These are phyloP conservation scores for Penicillium hordei DNA, from an alignment of 2,329 filamentous ascomycete genomes.

Conservation along the genomic window DNA sequence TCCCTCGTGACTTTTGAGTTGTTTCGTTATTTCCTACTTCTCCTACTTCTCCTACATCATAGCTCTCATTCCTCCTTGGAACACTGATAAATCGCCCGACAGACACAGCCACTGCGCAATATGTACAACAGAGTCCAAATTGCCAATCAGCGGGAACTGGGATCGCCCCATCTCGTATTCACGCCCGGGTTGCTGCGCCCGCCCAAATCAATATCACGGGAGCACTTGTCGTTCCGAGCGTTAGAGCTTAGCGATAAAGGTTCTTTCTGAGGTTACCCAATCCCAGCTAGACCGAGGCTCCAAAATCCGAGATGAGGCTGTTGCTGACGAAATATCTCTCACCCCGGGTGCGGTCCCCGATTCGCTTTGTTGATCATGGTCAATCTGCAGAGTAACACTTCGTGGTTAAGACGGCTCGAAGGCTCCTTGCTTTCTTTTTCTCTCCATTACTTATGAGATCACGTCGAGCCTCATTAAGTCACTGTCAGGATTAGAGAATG, in stretches of 20 bases:
- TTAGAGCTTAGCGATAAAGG: neutral
- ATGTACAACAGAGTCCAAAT: neutral
- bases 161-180: slow-evolving; percentile 19
- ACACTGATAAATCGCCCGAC: neutral
- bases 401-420: neutral
- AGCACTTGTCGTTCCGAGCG: slow-evolving; percentile 4
- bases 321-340: slow-evolving; percentile 17
- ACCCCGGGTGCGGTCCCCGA: neutral
- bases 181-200: slow-evolving; percentile 12
- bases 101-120: slow-evolving; percentile 15
- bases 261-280: neutral
- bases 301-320: slow-evolving; percentile 17
- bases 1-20: neutral
- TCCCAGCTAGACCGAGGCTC: slow-evolving; percentile 6
- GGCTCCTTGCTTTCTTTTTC: neutral
- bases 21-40: neutral
- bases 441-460: neutral
- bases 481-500: neutral
- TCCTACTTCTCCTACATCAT: neutral
- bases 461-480: neutral
- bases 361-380: slow-evolving; percentile 1
- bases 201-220: slow-evolving; percentile 12
- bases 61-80: neutral
- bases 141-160: slow-evolving; percentile 15
- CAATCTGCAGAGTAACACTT: neutral